Evolutionary conservation across 2,329 filamentous ascomycete genomes (phyloP), one percentile per base, ranked within the genome.

Genomic region (Ilyonectria robusta): DNA sequence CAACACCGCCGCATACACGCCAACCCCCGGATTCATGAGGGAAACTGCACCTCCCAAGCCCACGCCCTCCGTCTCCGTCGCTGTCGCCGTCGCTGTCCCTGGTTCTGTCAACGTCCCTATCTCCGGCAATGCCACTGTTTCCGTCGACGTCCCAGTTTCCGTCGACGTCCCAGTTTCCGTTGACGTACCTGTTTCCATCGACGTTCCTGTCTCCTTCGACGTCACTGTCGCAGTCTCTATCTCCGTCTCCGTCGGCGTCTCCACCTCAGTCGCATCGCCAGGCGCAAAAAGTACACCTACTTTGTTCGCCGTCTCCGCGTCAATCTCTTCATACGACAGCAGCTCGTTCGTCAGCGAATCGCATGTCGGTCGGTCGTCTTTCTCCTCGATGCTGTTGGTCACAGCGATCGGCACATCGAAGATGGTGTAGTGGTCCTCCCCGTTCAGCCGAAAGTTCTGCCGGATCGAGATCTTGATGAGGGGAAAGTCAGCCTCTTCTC

Each of bases 321-420:
- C 78, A 64, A 89, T 79, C 54, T 85, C 78, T 11, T 84, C 82
- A 21, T 84, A 81, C 1, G 82, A 76, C 55, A 89, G 78, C 31
- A 90, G 71, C 26, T 84, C 80, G 75, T 90, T 90, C 68, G 85
- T 81, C 47, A 90, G 74, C 1, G 75, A 73, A 60, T 86, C 85
- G 72, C 88, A 90, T 19, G 81, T 79, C 1, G 83, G 81, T n/a
- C 85, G 81, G 65, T 78, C 73, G 23, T 78, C 78, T 21, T 76
- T 74, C 35, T 79, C 76, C 9, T 82, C 76, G 69, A 93, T 93
- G 44, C 81, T 83, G 77, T 93, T 93, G 6, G 90, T 92, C 42
- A 93, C 87, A 3, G 86, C 84, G 70, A 93, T 91, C 19, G 91
- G 91, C 13, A 93, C 80, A 71, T 93, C 89, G 72, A 93, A 93